Base-by-base conservation (phyloP, 2,329 filamentous ascomycete genomes). In the Botryotinia globosa region DNA sequence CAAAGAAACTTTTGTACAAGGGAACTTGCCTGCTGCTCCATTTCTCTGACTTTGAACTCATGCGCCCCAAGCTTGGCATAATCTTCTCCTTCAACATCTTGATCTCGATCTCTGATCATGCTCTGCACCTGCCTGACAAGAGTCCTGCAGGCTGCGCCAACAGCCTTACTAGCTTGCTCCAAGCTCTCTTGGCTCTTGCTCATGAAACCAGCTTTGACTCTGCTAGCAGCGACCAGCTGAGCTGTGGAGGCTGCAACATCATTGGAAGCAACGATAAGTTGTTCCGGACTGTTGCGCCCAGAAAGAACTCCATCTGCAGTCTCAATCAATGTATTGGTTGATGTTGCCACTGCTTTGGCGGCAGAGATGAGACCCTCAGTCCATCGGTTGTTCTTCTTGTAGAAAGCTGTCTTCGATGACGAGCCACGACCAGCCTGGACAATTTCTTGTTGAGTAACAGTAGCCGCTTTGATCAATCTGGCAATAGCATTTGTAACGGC, bases 321-420 rank as follows among this genome's bases (percentile, higher is more conserved):
- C 86, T 99, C 96, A 80, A 99, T 99, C 77, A 99, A 89, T 59
- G 91, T 96, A 84, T 98, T 98, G 18, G 96, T 99, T 25, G 94
- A 97, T 2, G 88, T 88, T 4, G 96, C 96, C 29, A 99, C 96
- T 0, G 96, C 96, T 84, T 99, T 99, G 76, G 96, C 95, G 0
- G 96, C 96, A 54, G 94, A 97, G 81, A 99, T 98, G 74, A 99
- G 89, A 65, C 96, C 96, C 81, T 99, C 96, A 0, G 96, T 99
- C 96, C 96, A 99, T 69, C 96, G 90, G 84, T 98, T 99, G 88
- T 99, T 98, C 86, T 98, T 98, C 88, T 98, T 98, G 90, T 99
- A 99, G 83, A 99, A 99, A 37, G 94, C 94, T 2, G 94, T 97
- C 73, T 91, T 89, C 62, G 94, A 97, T 69, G 93, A 93, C 39